Conservation (phyloP, 768 basidiomycete genomes). For the Exsudoporus frostii region DNA sequence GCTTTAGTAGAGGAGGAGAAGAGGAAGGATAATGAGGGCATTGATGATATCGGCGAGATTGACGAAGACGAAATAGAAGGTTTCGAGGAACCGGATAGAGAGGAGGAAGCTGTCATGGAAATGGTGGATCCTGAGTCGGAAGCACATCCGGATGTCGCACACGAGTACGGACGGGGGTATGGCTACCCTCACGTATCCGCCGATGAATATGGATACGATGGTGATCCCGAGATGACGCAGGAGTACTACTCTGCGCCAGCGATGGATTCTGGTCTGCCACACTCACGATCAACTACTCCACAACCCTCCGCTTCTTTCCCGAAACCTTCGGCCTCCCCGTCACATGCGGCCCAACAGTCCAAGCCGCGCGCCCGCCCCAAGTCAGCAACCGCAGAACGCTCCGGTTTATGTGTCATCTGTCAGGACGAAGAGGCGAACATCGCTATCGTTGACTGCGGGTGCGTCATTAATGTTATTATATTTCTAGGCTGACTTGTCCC, state of each 20-base stretch:
- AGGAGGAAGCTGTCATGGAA: slow-evolving; percentile 15
- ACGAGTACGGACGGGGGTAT: background rate
- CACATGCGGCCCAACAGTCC: slow-evolving; percentile 35
- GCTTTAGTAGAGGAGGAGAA: slow-evolving; percentile 62
- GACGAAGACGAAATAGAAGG: slow-evolving; percentile 33
- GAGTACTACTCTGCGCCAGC: background rate
- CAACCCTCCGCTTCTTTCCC: slow-evolving; percentile 18
- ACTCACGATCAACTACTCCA: slow-evolving; percentile 12
- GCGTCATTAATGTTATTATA: slow-evolving; percentile 27
- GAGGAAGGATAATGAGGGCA: slow-evolving; percentile 46
- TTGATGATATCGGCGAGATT: slow-evolving; percentile 8
- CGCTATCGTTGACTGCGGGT: slow-evolving; percentile 94
- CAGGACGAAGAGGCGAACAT: slow-evolving; percentile 95
- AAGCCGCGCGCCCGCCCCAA: slow-evolving; percentile 30
- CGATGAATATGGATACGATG: background rate
- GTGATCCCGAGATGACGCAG: slow-evolving; percentile 1
- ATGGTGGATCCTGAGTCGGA: slow-evolving; percentile 20
- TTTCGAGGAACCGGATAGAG: slow-evolving; percentile 16
- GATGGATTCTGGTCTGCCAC: background rate
- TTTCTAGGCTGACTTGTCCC: background rate
- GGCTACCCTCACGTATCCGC: background rate
- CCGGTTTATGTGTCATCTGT: slow-evolving; percentile 86
- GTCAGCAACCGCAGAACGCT: slow-evolving; percentile 45
- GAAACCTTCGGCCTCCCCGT: slow-evolving; percentile 27
- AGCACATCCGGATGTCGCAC: background rate